phyloP scores from a whole-genome alignment of 306 rosid genomes.

The Pueraria montana region DNA sequence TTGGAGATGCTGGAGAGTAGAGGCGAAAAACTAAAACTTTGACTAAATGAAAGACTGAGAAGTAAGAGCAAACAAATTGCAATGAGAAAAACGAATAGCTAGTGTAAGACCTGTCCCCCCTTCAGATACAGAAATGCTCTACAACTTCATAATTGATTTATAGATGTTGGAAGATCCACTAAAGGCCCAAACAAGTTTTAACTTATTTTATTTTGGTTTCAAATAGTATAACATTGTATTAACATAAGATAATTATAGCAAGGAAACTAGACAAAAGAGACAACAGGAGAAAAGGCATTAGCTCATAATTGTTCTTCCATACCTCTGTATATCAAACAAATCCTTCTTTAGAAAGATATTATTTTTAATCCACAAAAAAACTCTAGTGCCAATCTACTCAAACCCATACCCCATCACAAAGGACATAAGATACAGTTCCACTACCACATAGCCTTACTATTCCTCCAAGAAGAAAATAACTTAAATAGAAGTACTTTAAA shows the following conservation, averaged over 20 bases:
- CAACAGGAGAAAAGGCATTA: too few relatives aligned
- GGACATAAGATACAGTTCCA: too few relatives aligned
- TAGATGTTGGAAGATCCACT: slow-evolving; percentile 8
- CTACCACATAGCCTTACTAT: too few relatives aligned
- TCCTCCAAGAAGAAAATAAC: background rate
- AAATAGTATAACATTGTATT: background rate
- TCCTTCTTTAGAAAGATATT: too few relatives aligned
- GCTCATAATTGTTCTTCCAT: too few relatives aligned
- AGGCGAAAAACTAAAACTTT: background rate
- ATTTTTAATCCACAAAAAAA: too few relatives aligned
- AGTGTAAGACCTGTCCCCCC: background rate
- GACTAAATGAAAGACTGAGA: background rate
- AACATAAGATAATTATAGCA: too few relatives aligned
- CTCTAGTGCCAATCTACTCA: too few relatives aligned
- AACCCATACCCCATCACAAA: too few relatives aligned
- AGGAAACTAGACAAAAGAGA: too few relatives aligned
- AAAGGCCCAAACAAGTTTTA: background rate
- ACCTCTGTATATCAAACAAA: too few relatives aligned
- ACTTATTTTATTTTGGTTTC: background rate
- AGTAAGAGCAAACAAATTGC: background rate
- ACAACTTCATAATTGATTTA: slow-evolving; percentile 22
- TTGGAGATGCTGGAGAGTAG: background rate
- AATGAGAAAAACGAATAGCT: background rate
- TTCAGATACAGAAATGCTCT: slow-evolving; percentile 3
- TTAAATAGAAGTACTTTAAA: background rate